Evolutionary conservation across 176 grass and related monocot species (phyloP).

Genomic region (Eragrostis nindensis): DNA sequence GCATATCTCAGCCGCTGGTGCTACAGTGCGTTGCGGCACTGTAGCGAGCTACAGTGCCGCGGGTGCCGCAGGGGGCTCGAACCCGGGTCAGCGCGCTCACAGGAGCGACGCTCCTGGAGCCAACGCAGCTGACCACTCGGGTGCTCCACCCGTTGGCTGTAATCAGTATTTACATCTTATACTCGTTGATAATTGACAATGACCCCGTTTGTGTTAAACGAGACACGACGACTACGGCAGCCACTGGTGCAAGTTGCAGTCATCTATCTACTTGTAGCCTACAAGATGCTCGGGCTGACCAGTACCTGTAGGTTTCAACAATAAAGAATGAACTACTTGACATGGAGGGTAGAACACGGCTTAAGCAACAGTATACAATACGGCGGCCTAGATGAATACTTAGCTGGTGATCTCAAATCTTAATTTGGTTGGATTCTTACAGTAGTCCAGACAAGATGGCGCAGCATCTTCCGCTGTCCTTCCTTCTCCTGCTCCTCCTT

Average conservation of each 20-base stretch:
- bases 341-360: neutral
- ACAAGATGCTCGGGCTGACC: neutral
- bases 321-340: neutral
- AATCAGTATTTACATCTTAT: too few species aligned
- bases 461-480: neutral
- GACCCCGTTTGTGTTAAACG: neutral
- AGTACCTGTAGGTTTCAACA: neutral
- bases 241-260: neutral
- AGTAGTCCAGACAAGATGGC: neutral
- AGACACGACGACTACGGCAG: neutral
- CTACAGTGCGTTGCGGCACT: too few species aligned
- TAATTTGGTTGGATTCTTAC: neutral
- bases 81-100: too few species aligned
- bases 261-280: neutral
- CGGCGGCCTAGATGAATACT: neutral
- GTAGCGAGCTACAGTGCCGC: too few species aligned
- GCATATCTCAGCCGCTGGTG: too few species aligned
- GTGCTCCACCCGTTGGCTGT: too few species aligned
- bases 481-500: neutral
- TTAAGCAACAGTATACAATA: neutral
- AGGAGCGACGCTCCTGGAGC: too few species aligned
- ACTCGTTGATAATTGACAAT: too few species aligned
- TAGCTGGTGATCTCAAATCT: neutral
- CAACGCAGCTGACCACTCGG: too few species aligned
- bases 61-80: too few species aligned